Conservation (phyloP, 345 rosid genomes). For the Eucalyptus sp. region DNA sequence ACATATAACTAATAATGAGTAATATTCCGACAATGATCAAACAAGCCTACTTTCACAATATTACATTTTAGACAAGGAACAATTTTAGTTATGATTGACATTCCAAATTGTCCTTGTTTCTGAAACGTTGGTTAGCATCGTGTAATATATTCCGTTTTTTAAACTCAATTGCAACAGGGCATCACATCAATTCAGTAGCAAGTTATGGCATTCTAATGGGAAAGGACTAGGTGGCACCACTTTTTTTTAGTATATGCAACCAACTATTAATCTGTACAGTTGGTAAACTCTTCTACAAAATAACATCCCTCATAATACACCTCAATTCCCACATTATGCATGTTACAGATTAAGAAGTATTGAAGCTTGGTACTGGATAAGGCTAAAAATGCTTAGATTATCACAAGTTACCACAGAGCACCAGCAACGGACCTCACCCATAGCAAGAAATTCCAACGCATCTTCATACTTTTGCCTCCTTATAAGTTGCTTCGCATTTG, state of each 20-base stretch:
- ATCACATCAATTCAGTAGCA: neutral
- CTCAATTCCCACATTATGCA: neutral
- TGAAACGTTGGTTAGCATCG: neutral
- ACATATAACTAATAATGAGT: too few species aligned
- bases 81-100: neutral
- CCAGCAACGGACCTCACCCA: slow-evolving; percentile 75
- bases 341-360: neutral
- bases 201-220: neutral
- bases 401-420: neutral
- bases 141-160: neutral
- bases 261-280: neutral
- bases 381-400: neutral
- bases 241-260: neutral
- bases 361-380: neutral
- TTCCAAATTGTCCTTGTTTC: neutral
- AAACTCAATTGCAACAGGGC: neutral
- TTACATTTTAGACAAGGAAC: neutral
- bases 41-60: too few species aligned
- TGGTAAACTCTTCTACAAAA: neutral
- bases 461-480: slow-evolving; percentile 44
- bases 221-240: neutral
- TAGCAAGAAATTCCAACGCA: slow-evolving; percentile 79
- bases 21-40: too few species aligned
- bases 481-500: slow-evolving; percentile 56
- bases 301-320: neutral